Evolutionary conservation across 495 filamentous ascomycete genomes (phyloP).

Genomic region (Trichoderma gamsii): DNA sequence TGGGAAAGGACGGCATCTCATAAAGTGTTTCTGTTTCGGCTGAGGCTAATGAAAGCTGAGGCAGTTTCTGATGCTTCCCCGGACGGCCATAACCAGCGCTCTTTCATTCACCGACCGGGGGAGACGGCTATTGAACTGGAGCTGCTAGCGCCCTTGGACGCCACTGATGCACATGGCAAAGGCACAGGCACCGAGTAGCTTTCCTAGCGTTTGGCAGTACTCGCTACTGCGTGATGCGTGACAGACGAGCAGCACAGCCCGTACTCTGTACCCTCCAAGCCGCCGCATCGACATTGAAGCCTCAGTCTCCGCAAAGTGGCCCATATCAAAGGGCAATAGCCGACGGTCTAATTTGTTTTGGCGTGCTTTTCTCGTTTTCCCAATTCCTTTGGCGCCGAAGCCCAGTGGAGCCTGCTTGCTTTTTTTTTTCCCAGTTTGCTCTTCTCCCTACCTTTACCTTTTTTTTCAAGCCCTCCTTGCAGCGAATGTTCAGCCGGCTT

Average conservation of each 20-base stretch:
- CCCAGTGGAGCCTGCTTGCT: neutral
- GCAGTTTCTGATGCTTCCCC: neutral
- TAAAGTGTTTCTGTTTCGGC: neutral
- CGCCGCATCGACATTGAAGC: too few species aligned
- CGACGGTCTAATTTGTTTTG: neutral
- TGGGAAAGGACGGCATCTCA: neutral
- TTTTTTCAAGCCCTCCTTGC: conserved; percentile 1
- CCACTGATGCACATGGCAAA: neutral
- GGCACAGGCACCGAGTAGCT: neutral
- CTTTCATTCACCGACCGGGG: neutral
- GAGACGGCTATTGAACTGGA: neutral
- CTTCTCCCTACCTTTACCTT: neutral
- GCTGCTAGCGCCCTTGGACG: neutral
- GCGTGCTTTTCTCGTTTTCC: neutral
- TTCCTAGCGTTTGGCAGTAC: too few species aligned
- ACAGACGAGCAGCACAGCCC: neutral
- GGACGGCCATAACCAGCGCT: neutral
- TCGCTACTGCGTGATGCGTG: neutral
- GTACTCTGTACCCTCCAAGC: neutral
- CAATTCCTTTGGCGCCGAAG: too few species aligned
- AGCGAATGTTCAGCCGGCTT: conserved; percentile 1
- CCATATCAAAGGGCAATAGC: conserved; percentile 6
- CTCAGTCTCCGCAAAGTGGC: neutral
- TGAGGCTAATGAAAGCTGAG: neutral
- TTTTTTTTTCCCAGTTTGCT: neutral